A percentile compares a stretch with the other conserved stretches of the same genome.
Evolutionary conservation across 2,329 filamentous ascomycete genomes (phyloP).

Genomic region (Saccharata proteae): DNA sequence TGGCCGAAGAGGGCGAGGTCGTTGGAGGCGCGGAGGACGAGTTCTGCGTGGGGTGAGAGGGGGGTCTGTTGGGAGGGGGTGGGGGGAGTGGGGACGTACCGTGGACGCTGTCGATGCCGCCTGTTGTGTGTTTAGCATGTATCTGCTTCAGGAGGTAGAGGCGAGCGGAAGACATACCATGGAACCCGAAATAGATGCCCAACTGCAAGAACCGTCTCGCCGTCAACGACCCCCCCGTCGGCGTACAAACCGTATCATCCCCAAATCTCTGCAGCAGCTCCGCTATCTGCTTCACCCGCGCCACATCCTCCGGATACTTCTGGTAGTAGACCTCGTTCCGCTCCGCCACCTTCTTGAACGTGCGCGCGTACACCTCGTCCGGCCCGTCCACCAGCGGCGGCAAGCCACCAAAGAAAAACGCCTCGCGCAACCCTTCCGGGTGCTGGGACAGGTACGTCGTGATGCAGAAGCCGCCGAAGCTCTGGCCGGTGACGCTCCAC

Average conservation of each 20-base stretch:
- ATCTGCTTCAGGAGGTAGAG: neutral
- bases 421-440: conserved; percentile 65
- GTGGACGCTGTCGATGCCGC: conserved; percentile 65
- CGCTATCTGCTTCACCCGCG: conserved; percentile 54
- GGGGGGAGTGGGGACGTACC: conserved; percentile 24
- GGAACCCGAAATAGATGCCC: conserved; percentile 65
- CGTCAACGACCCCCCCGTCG: conserved; percentile 61
- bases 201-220: conserved; percentile 63
- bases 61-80: too few relatives aligned
- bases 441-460: conserved; percentile 74
- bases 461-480: conserved; percentile 79
- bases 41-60: conserved; percentile 30
- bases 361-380: conserved; percentile 62
- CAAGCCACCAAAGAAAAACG: conserved; percentile 74
- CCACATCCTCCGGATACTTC: conserved; percentile 74
- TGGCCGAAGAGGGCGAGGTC: conserved; percentile 69
- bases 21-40: conserved; percentile 56
- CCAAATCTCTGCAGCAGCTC: conserved; percentile 46
- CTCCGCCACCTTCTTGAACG: conserved; percentile 55
- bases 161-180: conserved; percentile 38
- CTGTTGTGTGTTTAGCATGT: conserved; percentile 16
- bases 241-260: conserved; percentile 50
- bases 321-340: conserved; percentile 69
- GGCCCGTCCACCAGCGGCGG: conserved; percentile 55
- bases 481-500: conserved; percentile 84